Evolutionary conservation across 192 early-diverging fungal genomes (phyloP).

Genomic region (Coemansia interrupta): DNA sequence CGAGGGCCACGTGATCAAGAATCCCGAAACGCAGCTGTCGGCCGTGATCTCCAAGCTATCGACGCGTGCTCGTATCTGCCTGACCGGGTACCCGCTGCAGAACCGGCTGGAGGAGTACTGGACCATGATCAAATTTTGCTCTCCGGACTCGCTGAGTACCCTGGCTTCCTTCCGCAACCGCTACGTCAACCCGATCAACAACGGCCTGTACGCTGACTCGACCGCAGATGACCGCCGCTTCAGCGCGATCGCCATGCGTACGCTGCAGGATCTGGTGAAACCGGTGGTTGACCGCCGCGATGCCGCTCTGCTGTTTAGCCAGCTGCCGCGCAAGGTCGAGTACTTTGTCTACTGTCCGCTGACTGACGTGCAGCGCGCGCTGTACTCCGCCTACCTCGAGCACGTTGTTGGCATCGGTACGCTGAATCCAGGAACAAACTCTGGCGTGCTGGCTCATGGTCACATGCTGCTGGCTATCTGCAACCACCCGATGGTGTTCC

Average conservation of each 20-base stretch:
- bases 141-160: conserved; percentile 60
- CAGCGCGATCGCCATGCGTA: conserved; percentile 46
- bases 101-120: conserved; percentile 79
- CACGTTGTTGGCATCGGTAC: conserved; percentile 3
- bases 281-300: conserved; percentile 62
- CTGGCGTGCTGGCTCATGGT: conserved; percentile 22
- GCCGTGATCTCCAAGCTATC: conserved; percentile 32
- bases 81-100: conserved; percentile 85
- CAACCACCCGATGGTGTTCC: conserved; percentile 63
- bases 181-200: conserved; percentile 62
- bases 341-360: conserved; percentile 65
- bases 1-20: conserved; percentile 80
- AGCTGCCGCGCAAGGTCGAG: conserved; percentile 71
- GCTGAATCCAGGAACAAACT: not conserved
- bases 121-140: conserved; percentile 75
- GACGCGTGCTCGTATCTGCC: conserved; percentile 61
- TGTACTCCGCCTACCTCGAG: conserved; percentile 56
- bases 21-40: conserved; percentile 26
- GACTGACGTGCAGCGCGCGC: conserved; percentile 52
- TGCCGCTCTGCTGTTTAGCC: conserved; percentile 44
- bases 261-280: conserved; percentile 63
- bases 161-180: conserved; percentile 53
- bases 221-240: conserved; percentile 11
- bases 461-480: conserved; percentile 52
- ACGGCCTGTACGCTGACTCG: conserved; percentile 58